Base-by-base conservation (phyloP, 1,139 yeast genomes). In the Entelexis sorbosivorans region DNA sequence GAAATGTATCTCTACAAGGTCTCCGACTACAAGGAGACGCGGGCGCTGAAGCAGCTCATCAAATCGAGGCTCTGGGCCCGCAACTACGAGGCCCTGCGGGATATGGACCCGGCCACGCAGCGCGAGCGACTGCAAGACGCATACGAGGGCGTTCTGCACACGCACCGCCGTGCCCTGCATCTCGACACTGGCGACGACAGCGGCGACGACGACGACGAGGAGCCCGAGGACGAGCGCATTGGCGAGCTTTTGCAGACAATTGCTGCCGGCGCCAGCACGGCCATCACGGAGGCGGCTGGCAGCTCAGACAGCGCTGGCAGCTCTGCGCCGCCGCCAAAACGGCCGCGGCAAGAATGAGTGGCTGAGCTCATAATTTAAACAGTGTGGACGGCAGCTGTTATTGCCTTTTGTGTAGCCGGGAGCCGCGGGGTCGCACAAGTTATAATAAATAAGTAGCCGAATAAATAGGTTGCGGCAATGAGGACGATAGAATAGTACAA, bases 51-150 rank as follows among this genome's bases (percentile, higher is more conserved):
- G 50, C 63, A 81, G 44, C 75, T 76, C 56, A 81, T 89, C 55
- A 89, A 88, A 66, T 75, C 72, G 96, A 56, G 60, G 13, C 67
- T 91, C 32, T 89, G 74, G 63, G 75, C 78, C 51, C 83, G 87
- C 63, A 91, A 91, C 66, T 77, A 73, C 60, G 96, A 88, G 55
- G 91, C 87, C 0, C 70, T 91, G 56, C 70, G 68, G 34, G 82
- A 79, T 9, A 69, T 87, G 66, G 89, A 82, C 50, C 72, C 70
- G 29, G 72, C 78, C 2, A 79, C 80, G 19, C 73, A 77, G 56
- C 73, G 74, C 57, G 86, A 80, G 59, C 84, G 83, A 62, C 68
- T 89, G 29, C 88, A 86, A 52, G 80, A 82, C 7, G 91, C 95
- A 0, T 88, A 79, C 61, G 74, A 74, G 52, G 70, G 81, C 14